Percentiles rank a stretch among this genome's conserved stretches.
phyloP scores from a whole-genome alignment of 208 protist genomes.

The Trypanosoma scelopori region DNA sequence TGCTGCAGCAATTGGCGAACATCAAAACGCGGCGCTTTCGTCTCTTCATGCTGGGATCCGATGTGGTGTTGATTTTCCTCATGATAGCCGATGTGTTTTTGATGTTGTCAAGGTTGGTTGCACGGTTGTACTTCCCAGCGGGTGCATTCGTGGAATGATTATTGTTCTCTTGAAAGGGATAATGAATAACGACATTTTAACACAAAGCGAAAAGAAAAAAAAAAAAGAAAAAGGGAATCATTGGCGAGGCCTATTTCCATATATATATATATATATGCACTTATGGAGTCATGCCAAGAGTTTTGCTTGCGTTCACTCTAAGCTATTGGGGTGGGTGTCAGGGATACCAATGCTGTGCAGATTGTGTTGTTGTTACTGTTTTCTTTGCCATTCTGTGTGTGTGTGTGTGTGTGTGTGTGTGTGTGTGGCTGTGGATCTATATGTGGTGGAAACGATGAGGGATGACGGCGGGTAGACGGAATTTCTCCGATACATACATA shows the following conservation, averaged over 20 bases:
- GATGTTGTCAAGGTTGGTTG: conserved; percentile 49
- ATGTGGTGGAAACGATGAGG: neutral
- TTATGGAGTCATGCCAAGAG: too few species aligned
- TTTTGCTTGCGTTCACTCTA: too few species aligned
- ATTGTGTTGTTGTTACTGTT: too few species aligned
- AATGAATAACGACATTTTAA: too few species aligned
- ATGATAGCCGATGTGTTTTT: conserved; percentile 62
- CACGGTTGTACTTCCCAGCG: conserved; percentile 56
- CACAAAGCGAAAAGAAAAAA: conserved; percentile 2
- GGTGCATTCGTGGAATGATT: conserved; percentile 8
- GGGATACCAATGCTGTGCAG: too few species aligned
- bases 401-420: neutral
- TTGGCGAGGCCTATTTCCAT: too few species aligned
- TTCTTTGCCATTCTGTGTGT: too few species aligned
- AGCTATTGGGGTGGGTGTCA: too few species aligned
- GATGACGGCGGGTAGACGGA: neutral
- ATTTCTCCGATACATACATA: neutral
- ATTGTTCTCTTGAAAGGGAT: neutral
- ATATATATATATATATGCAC: too few species aligned
- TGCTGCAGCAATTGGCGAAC: conserved; percentile 61
- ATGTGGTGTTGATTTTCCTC: conserved; percentile 74
- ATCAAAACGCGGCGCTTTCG: conserved; percentile 57
- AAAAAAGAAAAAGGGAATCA: neutral
- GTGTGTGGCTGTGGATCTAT: neutral
- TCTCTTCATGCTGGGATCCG: conserved; percentile 77